Conservation (phyloP, 1,284 basidiomycete species). For the Apiotrichum sp. region DNA sequence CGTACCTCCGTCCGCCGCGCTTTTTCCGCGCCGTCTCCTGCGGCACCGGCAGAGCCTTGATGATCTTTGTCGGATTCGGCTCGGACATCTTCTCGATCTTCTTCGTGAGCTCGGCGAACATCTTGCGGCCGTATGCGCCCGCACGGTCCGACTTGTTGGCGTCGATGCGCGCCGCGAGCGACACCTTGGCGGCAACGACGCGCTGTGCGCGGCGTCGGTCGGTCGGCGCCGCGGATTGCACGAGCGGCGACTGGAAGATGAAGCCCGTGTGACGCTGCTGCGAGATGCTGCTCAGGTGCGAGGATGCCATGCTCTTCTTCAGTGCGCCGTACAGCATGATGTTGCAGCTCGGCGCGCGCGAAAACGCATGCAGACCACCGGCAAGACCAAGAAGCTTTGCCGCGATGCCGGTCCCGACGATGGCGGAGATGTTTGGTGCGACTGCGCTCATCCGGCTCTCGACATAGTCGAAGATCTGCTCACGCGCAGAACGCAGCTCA, state of each 20-base stretch:
- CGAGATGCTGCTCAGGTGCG: conserved; percentile 57
- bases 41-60: conserved; percentile 92
- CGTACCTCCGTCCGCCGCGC: conserved; percentile 76
- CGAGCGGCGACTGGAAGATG: conserved; percentile 85
- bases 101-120: conserved; percentile 81
- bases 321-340: conserved; percentile 92
- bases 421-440: conserved; percentile 94
- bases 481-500: conserved; percentile 77
- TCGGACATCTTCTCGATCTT: conserved; percentile 87
- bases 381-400: conserved; percentile 97
- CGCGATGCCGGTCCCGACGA: conserved; percentile 95
- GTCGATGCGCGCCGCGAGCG: conserved; percentile 88
- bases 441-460: conserved; percentile 97
- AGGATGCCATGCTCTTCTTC: conserved; percentile 75
- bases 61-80: conserved; percentile 87
- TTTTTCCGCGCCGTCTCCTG: conserved; percentile 93
- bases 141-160: conserved; percentile 69
- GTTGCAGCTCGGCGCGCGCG: conserved; percentile 94
- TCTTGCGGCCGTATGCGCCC: conserved; percentile 74
- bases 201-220: conserved; percentile 88
- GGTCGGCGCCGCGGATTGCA: conserved; percentile 79
- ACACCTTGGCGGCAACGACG: conserved; percentile 86
- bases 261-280: conserved; percentile 94
- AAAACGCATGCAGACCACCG: conserved; percentile 81
- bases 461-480: conserved; percentile 97